These are phyloP conservation scores for Lentinula boryana DNA, from an alignment of 768 basidiomycete species.

Conservation along the genomic window DNA sequence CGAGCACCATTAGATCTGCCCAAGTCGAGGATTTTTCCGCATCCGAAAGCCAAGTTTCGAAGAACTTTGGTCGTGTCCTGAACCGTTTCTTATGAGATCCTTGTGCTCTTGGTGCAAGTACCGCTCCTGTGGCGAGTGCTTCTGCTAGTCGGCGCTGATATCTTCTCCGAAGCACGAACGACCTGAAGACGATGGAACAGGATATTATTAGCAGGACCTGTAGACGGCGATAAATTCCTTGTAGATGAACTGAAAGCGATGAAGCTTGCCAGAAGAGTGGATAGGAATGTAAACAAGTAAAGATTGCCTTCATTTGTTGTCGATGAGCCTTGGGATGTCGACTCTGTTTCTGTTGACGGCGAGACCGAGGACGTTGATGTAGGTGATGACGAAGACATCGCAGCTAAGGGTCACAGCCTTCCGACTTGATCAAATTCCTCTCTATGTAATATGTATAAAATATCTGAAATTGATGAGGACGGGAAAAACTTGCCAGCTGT, in stretches of 20 bases:
- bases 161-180: conserved; percentile 53
- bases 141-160: conserved; percentile 48
- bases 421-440: neutral
- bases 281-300: conserved; percentile 27
- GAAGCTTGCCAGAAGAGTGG: neutral
- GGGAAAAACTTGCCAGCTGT: neutral
- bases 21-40: conserved; percentile 30
- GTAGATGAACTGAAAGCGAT: conserved; percentile 1
- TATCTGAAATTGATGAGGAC: neutral
- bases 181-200: conserved; percentile 56
- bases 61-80: conserved; percentile 44
- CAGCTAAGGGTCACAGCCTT: neutral
- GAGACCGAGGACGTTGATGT: conserved; percentile 8
- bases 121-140: conserved; percentile 44
- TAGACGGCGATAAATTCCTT: conserved; percentile 70
- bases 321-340: conserved; percentile 5
- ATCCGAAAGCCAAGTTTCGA: conserved; percentile 36
- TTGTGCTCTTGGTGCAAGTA: conserved; percentile 33
- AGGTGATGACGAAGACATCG: conserved; percentile 13
- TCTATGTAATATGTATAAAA: neutral
- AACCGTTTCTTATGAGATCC: conserved; percentile 35
- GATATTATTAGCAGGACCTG: conserved; percentile 61
- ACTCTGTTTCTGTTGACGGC: neutral
- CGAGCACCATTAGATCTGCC: conserved; percentile 40
- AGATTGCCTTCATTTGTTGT: conserved; percentile 29